Base-by-base conservation (phyloP, 768 basidiomycete species). In the Grammothele lineata region DNA sequence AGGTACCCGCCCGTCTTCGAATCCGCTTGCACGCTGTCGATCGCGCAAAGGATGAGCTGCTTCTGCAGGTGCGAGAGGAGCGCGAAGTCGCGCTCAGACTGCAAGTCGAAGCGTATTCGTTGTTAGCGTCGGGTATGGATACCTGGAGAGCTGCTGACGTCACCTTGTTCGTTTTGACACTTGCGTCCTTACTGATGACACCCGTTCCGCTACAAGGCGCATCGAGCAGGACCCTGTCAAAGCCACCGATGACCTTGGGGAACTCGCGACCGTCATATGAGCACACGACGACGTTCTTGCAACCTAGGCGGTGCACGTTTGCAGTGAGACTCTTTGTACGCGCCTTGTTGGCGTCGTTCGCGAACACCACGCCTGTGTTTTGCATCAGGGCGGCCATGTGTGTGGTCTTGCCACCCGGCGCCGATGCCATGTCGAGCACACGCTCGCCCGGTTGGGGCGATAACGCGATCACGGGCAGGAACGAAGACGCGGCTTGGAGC, bases 111-210 rank as follows among this genome's bases (percentile, higher is more conserved):
- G 30, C 15, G 8, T 9, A 32, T 8, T 32, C 15, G 15, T 9
- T 15, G 30, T 30, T 14, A 30, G 27, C 27, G 27, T 30, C 27
- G 27, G 14, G 27, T 7, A 14, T 30, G 14, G 7, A 14, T 30
- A 7, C 27, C 8, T 9, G n/a, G 18, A 17, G 35, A 9, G 39
- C 34, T 48, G 43, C 15, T 44, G 40, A 43, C 32, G 9, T 34
- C 57, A 93, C 95, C 83, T 99, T 99, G 79, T 96, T 99, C 58
- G 92, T 76, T 70, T 99, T 99, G 53, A 99, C 96, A 63, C 92
- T 92, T 17, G 88, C 77, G 63, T 99, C 96, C 67, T 99, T 99
- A 69, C 85, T 88, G 63, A 99, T 99, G 45, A 99, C 95, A 50
- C 96, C 96, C 2, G 96, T 98, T 25, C 96, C 96, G 57, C 89